phyloP scores from a whole-genome alignment of 2,329 filamentous ascomycete genomes.

The Ilyonectria robusta region DNA sequence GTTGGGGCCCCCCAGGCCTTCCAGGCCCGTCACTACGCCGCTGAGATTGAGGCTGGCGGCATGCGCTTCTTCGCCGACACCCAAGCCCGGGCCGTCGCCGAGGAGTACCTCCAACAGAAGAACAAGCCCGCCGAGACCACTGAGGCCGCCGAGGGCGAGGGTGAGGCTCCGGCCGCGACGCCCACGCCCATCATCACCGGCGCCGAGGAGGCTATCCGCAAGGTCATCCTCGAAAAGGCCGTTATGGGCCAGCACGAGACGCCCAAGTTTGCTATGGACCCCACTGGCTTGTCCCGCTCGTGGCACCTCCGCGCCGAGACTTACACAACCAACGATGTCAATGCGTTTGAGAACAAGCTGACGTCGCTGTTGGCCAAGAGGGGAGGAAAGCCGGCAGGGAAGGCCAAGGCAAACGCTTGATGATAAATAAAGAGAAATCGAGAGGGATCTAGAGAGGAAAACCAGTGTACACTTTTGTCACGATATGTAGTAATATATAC shows the following conservation, averaged over 20 bases:
- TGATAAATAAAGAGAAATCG: constrained; percentile 4
- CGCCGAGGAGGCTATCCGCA: constrained; percentile 52
- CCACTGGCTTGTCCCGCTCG: constrained; percentile 52
- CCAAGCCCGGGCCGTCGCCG: constrained; percentile 48
- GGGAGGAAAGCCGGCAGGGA: constrained; percentile 38
- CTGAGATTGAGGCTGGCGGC: constrained; percentile 47
- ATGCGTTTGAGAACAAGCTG: constrained; percentile 58
- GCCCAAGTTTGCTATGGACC: constrained; percentile 52
- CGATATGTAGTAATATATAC: constrained; percentile 49
- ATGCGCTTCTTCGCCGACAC: constrained; percentile 47
- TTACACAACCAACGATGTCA: constrained; percentile 52
- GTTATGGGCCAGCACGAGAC: constrained; percentile 56
- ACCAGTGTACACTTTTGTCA: constrained; percentile 48
- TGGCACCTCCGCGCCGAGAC: constrained; percentile 57
- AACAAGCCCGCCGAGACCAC: constrained; percentile 35
- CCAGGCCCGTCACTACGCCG: constrained; percentile 50
- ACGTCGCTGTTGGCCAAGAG: constrained; percentile 48
- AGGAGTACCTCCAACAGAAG: constrained; percentile 50
- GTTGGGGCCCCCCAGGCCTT: constrained; percentile 50
- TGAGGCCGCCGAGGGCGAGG: constrained; percentile 33
- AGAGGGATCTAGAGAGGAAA: constrained; percentile 32
- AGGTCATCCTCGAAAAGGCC: constrained; percentile 51
- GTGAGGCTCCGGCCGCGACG: constrained; percentile 21
- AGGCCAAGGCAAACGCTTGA: constrained; percentile 45
- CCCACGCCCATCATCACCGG: constrained; percentile 49